These are phyloP conservation scores for Xylaria curta DNA, from an alignment of 495 filamentous ascomycete species.

Conservation along the genomic window DNA sequence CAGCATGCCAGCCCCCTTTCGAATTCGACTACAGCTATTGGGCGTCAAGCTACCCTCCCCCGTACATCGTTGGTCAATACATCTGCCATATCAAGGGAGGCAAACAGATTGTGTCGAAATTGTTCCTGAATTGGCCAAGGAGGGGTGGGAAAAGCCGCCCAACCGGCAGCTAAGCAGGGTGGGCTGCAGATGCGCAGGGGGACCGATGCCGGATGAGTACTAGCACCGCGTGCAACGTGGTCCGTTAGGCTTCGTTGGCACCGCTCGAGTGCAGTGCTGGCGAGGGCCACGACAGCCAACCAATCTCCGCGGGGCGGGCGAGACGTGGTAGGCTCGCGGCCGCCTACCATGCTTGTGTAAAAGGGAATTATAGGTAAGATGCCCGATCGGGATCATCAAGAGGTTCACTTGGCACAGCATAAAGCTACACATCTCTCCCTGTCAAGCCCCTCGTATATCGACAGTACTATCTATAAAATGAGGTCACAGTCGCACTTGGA, in stretches of 20 bases:
- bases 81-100: conserved; percentile 11
- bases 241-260: conserved; percentile 27
- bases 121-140: conserved; percentile 26
- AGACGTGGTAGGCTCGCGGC: conserved; percentile 14
- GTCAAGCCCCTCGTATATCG: background rate
- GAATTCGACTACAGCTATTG: conserved; percentile 24
- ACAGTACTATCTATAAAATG: conserved; percentile 3
- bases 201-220: conserved; percentile 9
- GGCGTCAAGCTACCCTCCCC: conserved; percentile 24
- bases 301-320: conserved; percentile 20
- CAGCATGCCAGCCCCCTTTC: conserved; percentile 5
- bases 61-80: conserved; percentile 11
- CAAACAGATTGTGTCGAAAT: conserved; percentile 12
- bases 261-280: conserved; percentile 9
- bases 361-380: background rate
- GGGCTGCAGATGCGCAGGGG: conserved; percentile 21
- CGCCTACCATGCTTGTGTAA: background rate
- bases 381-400: conserved; percentile 1
- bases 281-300: conserved; percentile 18
- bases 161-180: conserved; percentile 20
- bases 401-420: background rate
- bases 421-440: conserved; percentile 1
- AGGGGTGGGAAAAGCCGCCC: conserved; percentile 24
- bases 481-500: background rate
- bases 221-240: conserved; percentile 27